Conservation (phyloP, 1,284 basidiomycete genomes). For the Phenoliferia sp. region DNA sequence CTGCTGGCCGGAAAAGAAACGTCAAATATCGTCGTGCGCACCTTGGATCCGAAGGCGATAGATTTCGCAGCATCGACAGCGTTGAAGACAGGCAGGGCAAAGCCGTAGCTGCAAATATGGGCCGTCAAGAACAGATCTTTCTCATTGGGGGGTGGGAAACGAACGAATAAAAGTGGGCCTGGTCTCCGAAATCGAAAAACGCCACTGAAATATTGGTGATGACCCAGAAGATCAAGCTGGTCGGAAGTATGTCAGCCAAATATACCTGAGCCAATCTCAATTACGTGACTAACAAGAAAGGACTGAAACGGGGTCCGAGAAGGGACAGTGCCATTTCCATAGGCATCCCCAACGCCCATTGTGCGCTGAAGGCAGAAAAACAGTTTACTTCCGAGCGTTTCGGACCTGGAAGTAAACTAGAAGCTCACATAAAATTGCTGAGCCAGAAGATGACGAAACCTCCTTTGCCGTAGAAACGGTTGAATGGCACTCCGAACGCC, state of each 20-base stretch:
- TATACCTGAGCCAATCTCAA: neutral
- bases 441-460: conserved; percentile 42
- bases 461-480: conserved; percentile 2
- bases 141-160: no score
- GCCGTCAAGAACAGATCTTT: neutral
- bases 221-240: conserved; percentile 37
- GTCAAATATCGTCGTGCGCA: neutral
- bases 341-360: neutral
- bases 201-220: conserved; percentile 31
- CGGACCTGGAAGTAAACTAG: neutral
- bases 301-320: conserved; percentile 40
- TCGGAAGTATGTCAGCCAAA: neutral
- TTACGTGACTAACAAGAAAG: conserved; percentile 31
- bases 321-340: conserved; percentile 26
- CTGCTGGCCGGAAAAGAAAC: neutral
- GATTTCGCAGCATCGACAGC: conserved; percentile 38
- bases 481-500: neutral
- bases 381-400: neutral
- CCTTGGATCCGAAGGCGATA: conserved; percentile 40
- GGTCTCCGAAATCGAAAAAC: conserved; percentile 37
- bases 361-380: neutral
- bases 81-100: conserved; percentile 39
- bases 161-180: conserved; percentile 36
- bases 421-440: neutral
- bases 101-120: conserved; percentile 32